Conservation (phyloP, 371 early-diverging fungal genomes). For the Mucor sp. region DNA sequence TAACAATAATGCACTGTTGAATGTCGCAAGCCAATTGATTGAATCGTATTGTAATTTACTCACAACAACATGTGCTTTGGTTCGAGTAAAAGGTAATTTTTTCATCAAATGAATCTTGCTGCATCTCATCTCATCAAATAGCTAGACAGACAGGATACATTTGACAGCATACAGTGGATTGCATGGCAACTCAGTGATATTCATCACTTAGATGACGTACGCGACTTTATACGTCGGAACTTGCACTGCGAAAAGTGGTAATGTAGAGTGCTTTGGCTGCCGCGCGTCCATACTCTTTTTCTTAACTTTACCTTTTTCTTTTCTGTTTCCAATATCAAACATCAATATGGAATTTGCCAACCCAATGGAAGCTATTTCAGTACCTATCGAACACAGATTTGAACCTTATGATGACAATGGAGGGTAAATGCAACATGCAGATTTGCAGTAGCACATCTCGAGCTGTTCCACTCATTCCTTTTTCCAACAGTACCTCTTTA, state of each 20-base stretch:
- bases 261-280: slow-evolving; percentile 3
- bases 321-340: neutral
- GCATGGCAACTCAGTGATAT: too few species aligned
- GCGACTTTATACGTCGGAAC: neutral
- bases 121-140: too few species aligned
- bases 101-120: too few species aligned
- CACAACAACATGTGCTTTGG: too few species aligned
- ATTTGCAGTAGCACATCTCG: neutral
- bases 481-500: slow-evolving; percentile 87
- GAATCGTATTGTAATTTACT: too few species aligned
- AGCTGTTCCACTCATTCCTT: too few species aligned
- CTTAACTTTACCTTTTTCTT: neutral
- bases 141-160: too few species aligned
- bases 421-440: slow-evolving; percentile 50
- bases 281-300: slow-evolving; percentile 7
- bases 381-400: slow-evolving; percentile 66
- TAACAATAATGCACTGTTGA: too few species aligned
- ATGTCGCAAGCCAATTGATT: too few species aligned
- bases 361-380: slow-evolving; percentile 38
- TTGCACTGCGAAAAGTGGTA: neutral
- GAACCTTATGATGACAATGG: slow-evolving; percentile 84
- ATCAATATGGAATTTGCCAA: slow-evolving; percentile 32
- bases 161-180: too few species aligned
- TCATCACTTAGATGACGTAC: neutral
- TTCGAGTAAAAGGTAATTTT: too few species aligned